Base-by-base conservation (phyloP, 176 grass and related monocot genomes). In the Oryza meyeriana region DNA sequence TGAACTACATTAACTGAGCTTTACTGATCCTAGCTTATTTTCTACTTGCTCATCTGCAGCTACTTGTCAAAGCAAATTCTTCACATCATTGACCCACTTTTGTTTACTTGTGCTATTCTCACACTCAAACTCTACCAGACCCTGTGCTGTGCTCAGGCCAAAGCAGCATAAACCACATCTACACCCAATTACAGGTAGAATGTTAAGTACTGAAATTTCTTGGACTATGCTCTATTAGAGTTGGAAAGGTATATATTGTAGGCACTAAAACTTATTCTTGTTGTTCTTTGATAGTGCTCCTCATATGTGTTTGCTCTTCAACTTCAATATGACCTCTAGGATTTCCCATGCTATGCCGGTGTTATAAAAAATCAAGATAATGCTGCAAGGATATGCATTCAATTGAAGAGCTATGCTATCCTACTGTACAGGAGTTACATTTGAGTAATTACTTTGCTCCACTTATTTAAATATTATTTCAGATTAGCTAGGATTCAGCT, bases 301-400 rank as follows among this genome's bases (percentile, higher is more conserved):
- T 86, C 91, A 89, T 55, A 99, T 93, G 67, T 92, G 89, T 74
- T 99, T 95, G 93, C 93, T 95, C 76, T 95, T 99, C 32, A 99
- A 76, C 77, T 99, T 99, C 83, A 99, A 75, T 35, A 99, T 82
- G 59, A 99, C 96, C 96, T 98, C n/a, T n/a, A n/a, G n/a, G n/a
- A n/a, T n/a, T n/a, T n/a, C n/a, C n/a, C n/a, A n/a, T n/a, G n/a
- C n/a, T n/a, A n/a, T n/a, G n/a, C n/a, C n/a, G n/a, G n/a, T n/a
- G n/a, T n/a, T n/a, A n/a, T n/a, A n/a, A n/a, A n/a, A n/a, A n/a
- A n/a, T n/a, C n/a, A n/a, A n/a, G n/a, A n/a, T n/a, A n/a, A n/a
- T n/a, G n/a, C n/a, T n/a, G n/a, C n/a, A n/a, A n/a, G n/a, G n/a
- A n/a, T n/a, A n/a, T n/a, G n/a, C n/a, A n/a, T n/a, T n/a, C n/a